Evolutionary conservation across 192 early-diverging fungal species (phyloP).

Genomic region (Umbelopsis ramanniana): DNA sequence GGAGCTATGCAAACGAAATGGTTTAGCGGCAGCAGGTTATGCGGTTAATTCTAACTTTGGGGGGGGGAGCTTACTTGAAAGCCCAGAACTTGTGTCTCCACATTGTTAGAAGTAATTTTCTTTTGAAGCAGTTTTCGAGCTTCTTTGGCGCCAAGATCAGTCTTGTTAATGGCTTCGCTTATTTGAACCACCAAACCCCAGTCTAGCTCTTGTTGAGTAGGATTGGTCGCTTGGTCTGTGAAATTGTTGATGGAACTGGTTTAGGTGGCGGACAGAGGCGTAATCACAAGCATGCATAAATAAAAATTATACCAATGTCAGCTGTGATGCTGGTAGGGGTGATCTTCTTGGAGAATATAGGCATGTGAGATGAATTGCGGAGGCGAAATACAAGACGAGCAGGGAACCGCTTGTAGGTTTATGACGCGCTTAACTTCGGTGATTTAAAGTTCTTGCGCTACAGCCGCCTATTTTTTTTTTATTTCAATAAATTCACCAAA

Average conservation of each 20-base stretch:
- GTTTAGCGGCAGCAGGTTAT: no score
- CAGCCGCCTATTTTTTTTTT: not conserved
- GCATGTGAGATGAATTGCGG: slow-evolving; percentile 33
- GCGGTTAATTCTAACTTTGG: not conserved
- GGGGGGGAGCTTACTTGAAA: slow-evolving; percentile 26
- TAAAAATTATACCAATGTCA: slow-evolving; percentile 32
- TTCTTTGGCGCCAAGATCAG: slow-evolving; percentile 43
- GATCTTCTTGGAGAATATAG: slow-evolving; percentile 45
- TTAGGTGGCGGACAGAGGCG: no score
- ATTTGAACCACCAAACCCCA: slow-evolving; percentile 36
- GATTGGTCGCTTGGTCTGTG: slow-evolving; percentile 32
- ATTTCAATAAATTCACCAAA: not conserved
- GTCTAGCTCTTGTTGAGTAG: slow-evolving; percentile 32
- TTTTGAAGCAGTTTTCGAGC: slow-evolving; percentile 43
- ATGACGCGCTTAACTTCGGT: slow-evolving; percentile 5
- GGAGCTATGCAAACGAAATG: slow-evolving; percentile 11
- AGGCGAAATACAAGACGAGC: not conserved
- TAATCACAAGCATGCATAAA: no score
- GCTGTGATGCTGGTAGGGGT: slow-evolving; percentile 40
- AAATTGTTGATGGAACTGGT: not conserved
- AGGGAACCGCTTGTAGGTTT: not conserved
- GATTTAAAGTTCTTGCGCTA: not conserved
- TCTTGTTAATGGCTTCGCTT: slow-evolving; percentile 31
- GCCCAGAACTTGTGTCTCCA: slow-evolving; percentile 31
- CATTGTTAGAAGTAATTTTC: slow-evolving; percentile 28